Percentiles rank a stretch among this genome's conserved stretches.
phyloP scores from a whole-genome alignment of 2,329 filamentous ascomycete species.

The Hymenotorrendiella dingleyae region DNA sequence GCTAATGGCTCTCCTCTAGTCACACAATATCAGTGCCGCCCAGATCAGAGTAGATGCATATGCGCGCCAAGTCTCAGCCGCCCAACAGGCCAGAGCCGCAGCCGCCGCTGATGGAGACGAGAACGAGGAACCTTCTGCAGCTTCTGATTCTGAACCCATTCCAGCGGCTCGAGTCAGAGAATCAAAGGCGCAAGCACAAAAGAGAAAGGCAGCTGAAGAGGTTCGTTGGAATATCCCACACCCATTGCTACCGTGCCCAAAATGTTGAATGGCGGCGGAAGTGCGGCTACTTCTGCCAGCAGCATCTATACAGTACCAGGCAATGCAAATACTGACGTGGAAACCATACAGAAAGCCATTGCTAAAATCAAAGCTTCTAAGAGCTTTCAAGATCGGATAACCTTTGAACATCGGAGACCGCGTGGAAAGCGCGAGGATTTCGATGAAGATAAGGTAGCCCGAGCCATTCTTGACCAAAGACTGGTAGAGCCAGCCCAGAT shows the following conservation, averaged over 20 bases:
- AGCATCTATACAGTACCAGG: too few species aligned
- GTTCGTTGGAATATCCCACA: conserved; percentile 17
- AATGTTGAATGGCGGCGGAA: too few species aligned
- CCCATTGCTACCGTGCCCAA: too few species aligned
- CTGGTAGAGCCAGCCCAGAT: conserved; percentile 60
- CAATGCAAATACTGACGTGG: too few species aligned
- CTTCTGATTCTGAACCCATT: conserved; percentile 25
- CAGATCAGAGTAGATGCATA: conserved; percentile 48
- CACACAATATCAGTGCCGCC: conserved; percentile 64
- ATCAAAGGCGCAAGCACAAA: conserved; percentile 27
- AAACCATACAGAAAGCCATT: conserved; percentile 41
- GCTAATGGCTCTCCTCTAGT: conserved; percentile 49
- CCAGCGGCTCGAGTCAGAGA: conserved; percentile 22
- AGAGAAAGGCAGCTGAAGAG: conserved; percentile 37
- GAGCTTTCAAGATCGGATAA: too few species aligned
- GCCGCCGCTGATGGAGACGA: conserved; percentile 38
- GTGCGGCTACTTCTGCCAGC: too few species aligned
- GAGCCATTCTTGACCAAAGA: conserved; percentile 42
- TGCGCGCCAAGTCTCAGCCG: conserved; percentile 38
- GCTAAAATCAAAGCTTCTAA: conserved; percentile 60
- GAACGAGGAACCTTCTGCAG: conserved; percentile 19
- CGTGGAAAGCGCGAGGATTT: conserved; percentile 43
- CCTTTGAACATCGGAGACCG: too few species aligned
- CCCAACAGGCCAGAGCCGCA: conserved; percentile 20
- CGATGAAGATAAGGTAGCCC: conserved; percentile 46